phyloP scores from a whole-genome alignment of 2,329 filamentous ascomycete species.

The Sphaceloma murrayae region DNA sequence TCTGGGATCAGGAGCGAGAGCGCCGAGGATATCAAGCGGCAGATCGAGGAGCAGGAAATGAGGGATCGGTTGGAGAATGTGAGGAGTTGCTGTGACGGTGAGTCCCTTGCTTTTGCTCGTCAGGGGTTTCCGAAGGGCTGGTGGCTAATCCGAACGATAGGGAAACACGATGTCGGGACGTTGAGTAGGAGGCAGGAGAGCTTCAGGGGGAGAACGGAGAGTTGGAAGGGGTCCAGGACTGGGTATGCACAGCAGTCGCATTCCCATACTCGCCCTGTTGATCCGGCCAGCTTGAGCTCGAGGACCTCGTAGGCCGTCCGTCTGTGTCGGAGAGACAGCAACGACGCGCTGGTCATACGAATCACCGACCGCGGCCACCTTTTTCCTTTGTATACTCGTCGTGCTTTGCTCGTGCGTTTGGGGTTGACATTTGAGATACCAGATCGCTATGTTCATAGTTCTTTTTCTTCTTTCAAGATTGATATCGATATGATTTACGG shows the following conservation, averaged over 20 bases:
- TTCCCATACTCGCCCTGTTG: conserved; percentile 5
- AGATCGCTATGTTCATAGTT: conserved; percentile 9
- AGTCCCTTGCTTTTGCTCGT: conserved; percentile 31
- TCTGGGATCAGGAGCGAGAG: conserved; percentile 56
- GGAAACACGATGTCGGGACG: conserved; percentile 44
- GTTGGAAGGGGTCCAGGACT: no score
- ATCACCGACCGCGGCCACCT: not conserved
- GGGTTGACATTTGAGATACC: conserved; percentile 12
- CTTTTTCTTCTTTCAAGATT: not conserved
- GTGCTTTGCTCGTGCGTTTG: not conserved
- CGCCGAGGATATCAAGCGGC: conserved; percentile 70
- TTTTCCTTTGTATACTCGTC: not conserved
- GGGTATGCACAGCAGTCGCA: no score
- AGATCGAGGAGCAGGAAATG: conserved; percentile 67
- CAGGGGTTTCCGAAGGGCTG: no score
- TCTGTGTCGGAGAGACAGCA: no score
- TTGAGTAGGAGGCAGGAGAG: conserved; percentile 25
- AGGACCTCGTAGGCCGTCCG: no score
- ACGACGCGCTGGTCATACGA: no score
- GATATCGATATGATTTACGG: conserved; percentile 10
- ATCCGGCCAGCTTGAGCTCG: conserved; percentile 10
- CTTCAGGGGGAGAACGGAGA: conserved; percentile 16
- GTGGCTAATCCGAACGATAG: conserved; percentile 30
- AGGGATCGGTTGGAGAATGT: conserved; percentile 85
- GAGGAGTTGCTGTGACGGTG: conserved; percentile 93